Conservation (phyloP, 2,329 filamentous ascomycete species). For the Aspergillus fijiensis region DNA sequence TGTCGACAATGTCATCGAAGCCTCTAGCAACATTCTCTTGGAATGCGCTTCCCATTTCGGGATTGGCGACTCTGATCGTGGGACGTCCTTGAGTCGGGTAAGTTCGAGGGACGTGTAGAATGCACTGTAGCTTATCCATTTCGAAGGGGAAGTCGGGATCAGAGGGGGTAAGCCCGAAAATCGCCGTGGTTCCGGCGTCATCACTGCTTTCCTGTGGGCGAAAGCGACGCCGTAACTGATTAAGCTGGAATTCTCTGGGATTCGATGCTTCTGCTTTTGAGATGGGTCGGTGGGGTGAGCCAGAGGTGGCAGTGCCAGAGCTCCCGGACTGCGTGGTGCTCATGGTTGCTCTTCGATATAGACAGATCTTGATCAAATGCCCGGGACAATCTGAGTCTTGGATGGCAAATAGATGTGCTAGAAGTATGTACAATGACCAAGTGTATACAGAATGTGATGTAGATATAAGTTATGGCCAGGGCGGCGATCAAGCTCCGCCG, state of each 20-base stretch:
- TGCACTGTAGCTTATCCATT: conserved; percentile 66
- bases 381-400: too few relatives aligned
- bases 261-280: conserved; percentile 64
- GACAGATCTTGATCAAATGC: too few relatives aligned
- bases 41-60: conserved; percentile 69
- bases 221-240: conserved; percentile 69
- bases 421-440: too few relatives aligned
- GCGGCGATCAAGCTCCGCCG: conserved; percentile 2
- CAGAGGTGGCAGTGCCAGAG: conserved; percentile 38
- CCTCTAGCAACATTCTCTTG: conserved; percentile 74
- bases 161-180: conserved; percentile 68
- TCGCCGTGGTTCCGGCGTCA: conserved; percentile 56
- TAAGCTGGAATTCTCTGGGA: conserved; percentile 71
- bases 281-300: conserved; percentile 60
- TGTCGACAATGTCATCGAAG: conserved; percentile 64
- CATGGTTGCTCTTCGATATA: background rate
- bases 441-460: too few relatives aligned
- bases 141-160: conserved; percentile 85
- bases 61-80: conserved; percentile 64
- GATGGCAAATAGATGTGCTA: too few relatives aligned
- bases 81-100: conserved; percentile 61
- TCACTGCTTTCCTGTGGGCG: conserved; percentile 48
- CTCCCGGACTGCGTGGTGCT: conserved; percentile 4
- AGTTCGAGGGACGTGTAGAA: conserved; percentile 61
- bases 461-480: background rate